Evolutionary conservation across 768 basidiomycete species (phyloP), one percentile per base, ranked within the genome.

Genomic region (Lanmaoa pseudosensibilis): DNA sequence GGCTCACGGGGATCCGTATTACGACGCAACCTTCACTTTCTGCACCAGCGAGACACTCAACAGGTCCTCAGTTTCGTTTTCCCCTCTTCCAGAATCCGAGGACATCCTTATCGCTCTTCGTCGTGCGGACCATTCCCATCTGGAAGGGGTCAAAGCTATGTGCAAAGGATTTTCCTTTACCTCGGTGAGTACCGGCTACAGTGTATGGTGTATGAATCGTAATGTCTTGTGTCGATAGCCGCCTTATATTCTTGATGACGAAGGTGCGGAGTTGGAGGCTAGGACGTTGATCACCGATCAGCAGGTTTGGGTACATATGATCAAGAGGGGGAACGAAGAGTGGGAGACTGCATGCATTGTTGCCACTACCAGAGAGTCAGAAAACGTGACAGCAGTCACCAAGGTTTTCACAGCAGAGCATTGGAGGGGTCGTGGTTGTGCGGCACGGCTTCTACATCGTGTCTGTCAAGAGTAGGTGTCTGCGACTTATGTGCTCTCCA

Each of bases 401-500:
- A 91, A 92, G 67, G 88, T 91, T 1, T 86, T 75, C 65, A 91
- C 90, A 0, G 73, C 77, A 46, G 74, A 80, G 0, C 37, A 61
- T 2, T 86, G 81, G 78, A 75, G 85, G 43, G 67, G 78, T 0
- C 72, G 66, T 1, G 80, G 84, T 5, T 86, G 80, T 60, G 90
- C 90, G 0, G 82, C 82, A 64, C 76, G 80, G 9, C 79, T 92
- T 18, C 79, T 86, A 2, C 77, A 83, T 6, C 72, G 74, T 16
- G 86, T 89, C 23, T 83, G 81, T 61, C 70, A 76, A 58, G 68
- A 81, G 81, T 87, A 65, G 61, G 82, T 77, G 11, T 27, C 19
- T 21, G 36, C 27, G 25, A 19, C 32, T 32, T 41, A 19, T 38
- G 16, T 50, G 9, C 6, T 38, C 40, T 50, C 18, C 34, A 36